These are phyloP conservation scores for Neospora caninum DNA, from an alignment of 169 alveolate species.

Conservation along the genomic window DNA sequence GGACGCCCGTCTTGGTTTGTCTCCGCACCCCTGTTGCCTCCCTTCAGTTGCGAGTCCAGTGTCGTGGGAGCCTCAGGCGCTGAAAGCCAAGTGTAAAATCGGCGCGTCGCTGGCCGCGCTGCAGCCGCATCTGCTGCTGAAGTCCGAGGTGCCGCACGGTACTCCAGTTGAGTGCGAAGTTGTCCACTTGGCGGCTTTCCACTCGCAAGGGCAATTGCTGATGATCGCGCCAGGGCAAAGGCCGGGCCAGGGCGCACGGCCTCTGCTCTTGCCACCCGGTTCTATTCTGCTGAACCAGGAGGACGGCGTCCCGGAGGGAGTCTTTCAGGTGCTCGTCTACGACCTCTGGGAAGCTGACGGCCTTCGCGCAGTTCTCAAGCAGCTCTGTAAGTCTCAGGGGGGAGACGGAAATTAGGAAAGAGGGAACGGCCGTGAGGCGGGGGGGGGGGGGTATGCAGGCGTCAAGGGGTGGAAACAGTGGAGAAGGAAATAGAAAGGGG, in stretches of 20 bases:
- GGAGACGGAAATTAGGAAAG: not conserved
- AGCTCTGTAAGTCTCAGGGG: not conserved
- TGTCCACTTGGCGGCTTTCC: not conserved
- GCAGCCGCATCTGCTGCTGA: not conserved
- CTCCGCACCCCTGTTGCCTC: not conserved
- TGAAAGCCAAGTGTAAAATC: not conserved
- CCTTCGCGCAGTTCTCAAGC: not conserved
- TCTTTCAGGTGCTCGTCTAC: not conserved
- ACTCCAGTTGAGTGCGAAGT: not conserved
- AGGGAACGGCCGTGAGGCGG: too few relatives aligned
- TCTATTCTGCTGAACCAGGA: not conserved
- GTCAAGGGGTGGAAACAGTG: too few relatives aligned
- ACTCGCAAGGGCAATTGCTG: not conserved
- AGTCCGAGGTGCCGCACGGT: not conserved
- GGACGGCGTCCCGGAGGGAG: not conserved
- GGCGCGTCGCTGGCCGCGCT: not conserved
- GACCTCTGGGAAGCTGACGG: not conserved
- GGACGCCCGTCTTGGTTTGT: not conserved
- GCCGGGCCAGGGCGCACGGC: not conserved
- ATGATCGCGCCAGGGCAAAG: not conserved
- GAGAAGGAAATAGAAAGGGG: too few relatives aligned
- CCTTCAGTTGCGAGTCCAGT: not conserved
- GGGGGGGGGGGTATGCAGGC: too few relatives aligned
- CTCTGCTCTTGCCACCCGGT: slow-evolving; percentile 10
- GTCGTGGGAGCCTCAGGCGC: not conserved